Conservation (phyloP, 108 stramenopile species). For the Nannochloropsis salina region DNA sequence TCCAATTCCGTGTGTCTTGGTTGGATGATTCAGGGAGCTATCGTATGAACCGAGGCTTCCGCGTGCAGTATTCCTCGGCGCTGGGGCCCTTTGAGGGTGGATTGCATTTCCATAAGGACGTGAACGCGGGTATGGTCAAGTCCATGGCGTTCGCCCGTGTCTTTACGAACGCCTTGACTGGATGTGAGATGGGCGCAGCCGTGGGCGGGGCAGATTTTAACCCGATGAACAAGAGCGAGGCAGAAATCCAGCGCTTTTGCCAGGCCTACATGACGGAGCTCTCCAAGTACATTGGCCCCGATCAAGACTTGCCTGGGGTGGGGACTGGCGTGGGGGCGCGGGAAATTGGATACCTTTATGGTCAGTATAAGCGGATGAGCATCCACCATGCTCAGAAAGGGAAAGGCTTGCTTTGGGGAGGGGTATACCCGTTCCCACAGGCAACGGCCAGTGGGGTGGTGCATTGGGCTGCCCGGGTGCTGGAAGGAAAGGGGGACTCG, state of each 20-base stretch:
- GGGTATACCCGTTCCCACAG: conserved; percentile 51
- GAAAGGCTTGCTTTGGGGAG: conserved; percentile 54
- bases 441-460: conserved; percentile 86
- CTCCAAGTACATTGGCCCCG: conserved; percentile 88
- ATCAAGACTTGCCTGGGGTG: conserved; percentile 79
- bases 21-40: conserved; percentile 55
- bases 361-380: conserved; percentile 93
- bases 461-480: conserved; percentile 78
- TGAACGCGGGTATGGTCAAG: conserved; percentile 46
- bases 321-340: conserved; percentile 78
- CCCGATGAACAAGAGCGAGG: conserved; percentile 78
- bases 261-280: conserved; percentile 96
- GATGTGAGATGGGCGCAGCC: conserved; percentile 75
- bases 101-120: conserved; percentile 77
- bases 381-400: conserved; percentile 50
- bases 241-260: conserved; percentile 93
- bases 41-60: conserved; percentile 59
- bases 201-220: conserved; percentile 93
- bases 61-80: conserved; percentile 64
- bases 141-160: conserved; percentile 54
- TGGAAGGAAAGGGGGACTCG: conserved; percentile 72
- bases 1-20: conserved; percentile 62
- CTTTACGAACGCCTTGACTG: conserved; percentile 86
- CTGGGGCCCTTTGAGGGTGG: conserved; percentile 91
- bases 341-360: conserved; percentile 91